Percentiles rank a stretch among this genome's conserved stretches.
These are phyloP conservation scores for Annulohypoxylon moriforme DNA, from an alignment of 495 filamentous ascomycete species.

Conservation along the genomic window DNA sequence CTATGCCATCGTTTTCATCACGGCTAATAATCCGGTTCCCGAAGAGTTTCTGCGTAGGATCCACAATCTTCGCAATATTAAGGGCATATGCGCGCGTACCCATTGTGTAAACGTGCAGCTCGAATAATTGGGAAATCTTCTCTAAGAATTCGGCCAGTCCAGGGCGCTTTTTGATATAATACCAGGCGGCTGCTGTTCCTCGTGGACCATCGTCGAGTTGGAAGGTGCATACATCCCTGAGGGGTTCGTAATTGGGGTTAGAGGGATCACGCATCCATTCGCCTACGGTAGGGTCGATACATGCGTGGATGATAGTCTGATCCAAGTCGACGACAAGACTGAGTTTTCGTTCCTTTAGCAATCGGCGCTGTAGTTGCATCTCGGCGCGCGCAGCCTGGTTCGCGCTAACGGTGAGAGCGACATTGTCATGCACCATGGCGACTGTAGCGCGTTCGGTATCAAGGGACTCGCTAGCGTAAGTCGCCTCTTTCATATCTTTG, in stretches of 20 bases:
- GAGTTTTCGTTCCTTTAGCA: slow-evolving; percentile 82
- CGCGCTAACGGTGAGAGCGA: slow-evolving; percentile 76
- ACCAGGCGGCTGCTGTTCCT: slow-evolving; percentile 77
- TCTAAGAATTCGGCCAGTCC: slow-evolving; percentile 86
- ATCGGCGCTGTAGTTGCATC: slow-evolving; percentile 82
- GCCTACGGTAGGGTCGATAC: slow-evolving; percentile 93
- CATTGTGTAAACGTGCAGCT: slow-evolving; percentile 99
- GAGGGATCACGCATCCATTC: slow-evolving; percentile 91
- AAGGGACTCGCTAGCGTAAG: slow-evolving; percentile 62
- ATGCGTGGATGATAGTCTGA: slow-evolving; percentile 98
- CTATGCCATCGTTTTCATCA: slow-evolving; percentile 94
- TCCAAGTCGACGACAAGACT: slow-evolving; percentile 97
- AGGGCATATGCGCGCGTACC: slow-evolving; percentile 94
- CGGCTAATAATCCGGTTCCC: slow-evolving; percentile 94
- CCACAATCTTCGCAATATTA: slow-evolving; percentile 90
- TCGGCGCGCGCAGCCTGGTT: slow-evolving; percentile 83
- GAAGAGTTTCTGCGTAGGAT: slow-evolving; percentile 89
- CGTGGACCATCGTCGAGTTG: slow-evolving; percentile 88
- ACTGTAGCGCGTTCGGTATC: slow-evolving; percentile 85
- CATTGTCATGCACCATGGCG: slow-evolving; percentile 92
- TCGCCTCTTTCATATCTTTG: slow-evolving; percentile 89
- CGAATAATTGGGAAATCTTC: slow-evolving; percentile 82
- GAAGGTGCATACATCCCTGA: slow-evolving; percentile 88
- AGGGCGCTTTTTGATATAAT: slow-evolving; percentile 99
- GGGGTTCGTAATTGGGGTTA: slow-evolving; percentile 90